A percentile compares a stretch with the other conserved stretches of the same genome.
phyloP scores from a whole-genome alignment of 306 rosid species.

The Lagenaria siceraria region DNA sequence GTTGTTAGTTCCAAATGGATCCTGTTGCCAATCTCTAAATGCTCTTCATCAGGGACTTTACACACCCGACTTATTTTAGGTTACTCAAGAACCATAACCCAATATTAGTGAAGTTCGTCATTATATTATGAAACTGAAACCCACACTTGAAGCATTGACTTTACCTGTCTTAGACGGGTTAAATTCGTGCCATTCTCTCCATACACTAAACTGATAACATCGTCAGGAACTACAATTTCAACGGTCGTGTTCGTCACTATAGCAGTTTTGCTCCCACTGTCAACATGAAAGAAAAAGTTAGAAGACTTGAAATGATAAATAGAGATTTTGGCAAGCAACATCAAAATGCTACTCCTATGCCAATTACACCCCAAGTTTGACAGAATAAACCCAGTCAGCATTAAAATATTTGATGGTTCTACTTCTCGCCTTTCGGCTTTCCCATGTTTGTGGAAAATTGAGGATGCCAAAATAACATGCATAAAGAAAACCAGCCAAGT shows the following conservation, averaged over 20 bases:
- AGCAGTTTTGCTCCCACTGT: conserved; percentile 85
- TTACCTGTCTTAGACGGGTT: conserved; percentile 84
- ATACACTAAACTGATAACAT: conserved; percentile 65
- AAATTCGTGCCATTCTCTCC: conserved; percentile 89
- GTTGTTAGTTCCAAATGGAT: background rate
- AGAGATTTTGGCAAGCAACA: background rate
- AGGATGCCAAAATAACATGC: background rate
- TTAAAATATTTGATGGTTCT: background rate
- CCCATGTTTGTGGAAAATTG: background rate
- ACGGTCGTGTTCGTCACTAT: conserved; percentile 84
- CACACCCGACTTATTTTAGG: background rate
- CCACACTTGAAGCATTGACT: background rate
- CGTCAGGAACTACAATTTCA: conserved; percentile 85
- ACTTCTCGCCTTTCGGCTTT: background rate
- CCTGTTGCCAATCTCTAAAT: background rate
- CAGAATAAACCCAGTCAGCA: background rate
- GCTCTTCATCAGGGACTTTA: background rate
- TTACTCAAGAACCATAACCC: background rate
- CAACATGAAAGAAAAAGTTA: conserved; percentile 8
- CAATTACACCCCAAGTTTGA: background rate
- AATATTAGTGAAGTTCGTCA: background rate
- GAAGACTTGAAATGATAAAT: background rate
- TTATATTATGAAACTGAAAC: background rate
- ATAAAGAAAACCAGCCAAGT: background rate
- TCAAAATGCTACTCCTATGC: background rate